phyloP scores from a whole-genome alignment of 2,329 filamentous ascomycete genomes.

The Pestalotiopsis sp. region DNA sequence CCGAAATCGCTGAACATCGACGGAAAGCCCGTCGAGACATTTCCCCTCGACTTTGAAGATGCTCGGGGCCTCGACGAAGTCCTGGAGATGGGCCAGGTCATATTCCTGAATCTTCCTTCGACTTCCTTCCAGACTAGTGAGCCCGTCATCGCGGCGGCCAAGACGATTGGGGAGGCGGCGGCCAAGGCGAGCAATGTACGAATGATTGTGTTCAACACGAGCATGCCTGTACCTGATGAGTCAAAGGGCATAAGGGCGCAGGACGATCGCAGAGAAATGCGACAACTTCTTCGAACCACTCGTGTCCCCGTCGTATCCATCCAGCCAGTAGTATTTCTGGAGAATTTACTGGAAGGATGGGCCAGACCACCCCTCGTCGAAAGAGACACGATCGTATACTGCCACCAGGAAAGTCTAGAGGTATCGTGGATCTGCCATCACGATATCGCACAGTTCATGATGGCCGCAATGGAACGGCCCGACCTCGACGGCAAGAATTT shows the following conservation, averaged over 20 bases:
- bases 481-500: constrained; percentile 36
- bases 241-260: constrained; percentile 23
- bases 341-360: constrained; percentile 41
- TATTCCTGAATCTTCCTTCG: constrained; percentile 29
- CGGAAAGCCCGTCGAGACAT: constrained; percentile 20
- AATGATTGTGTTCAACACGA: constrained; percentile 27
- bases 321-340: constrained; percentile 38
- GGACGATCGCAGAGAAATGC: constrained; percentile 34
- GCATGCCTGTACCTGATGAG: constrained; percentile 27
- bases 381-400: constrained; percentile 36
- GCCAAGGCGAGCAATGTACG: constrained; percentile 54
- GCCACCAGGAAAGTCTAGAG: constrained; percentile 36
- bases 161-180: constrained; percentile 56
- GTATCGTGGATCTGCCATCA: constrained; percentile 42
- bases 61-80: neutral
- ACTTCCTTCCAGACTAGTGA: constrained; percentile 29
- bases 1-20: constrained; percentile 20
- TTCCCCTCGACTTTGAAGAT: constrained; percentile 9
- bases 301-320: constrained; percentile 35
- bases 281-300: constrained; percentile 27
- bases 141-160: constrained; percentile 57
- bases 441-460: constrained; percentile 39
- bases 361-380: constrained; percentile 35
- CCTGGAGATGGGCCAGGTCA: constrained; percentile 18
- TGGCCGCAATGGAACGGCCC: constrained; percentile 31